Percentiles rank a stretch among this genome's conserved stretches.
phyloP scores from a whole-genome alignment of 805 yeast species.

The Pichia manshurica region DNA sequence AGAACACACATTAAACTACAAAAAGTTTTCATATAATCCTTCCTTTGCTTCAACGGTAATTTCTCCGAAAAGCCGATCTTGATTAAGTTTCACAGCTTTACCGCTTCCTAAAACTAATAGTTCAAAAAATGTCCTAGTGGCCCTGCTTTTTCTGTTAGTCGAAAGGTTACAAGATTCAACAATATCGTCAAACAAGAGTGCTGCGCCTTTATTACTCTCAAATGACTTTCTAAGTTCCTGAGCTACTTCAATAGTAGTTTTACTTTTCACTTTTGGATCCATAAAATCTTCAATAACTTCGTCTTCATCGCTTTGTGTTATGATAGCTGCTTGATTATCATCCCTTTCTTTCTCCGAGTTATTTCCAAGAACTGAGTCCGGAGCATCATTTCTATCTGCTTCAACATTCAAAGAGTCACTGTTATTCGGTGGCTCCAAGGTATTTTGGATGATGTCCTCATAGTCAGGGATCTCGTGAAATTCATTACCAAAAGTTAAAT shows the following conservation, averaged over 20 bases:
- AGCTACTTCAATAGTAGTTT: constrained; percentile 52
- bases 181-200: constrained; percentile 11
- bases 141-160: constrained; percentile 44
- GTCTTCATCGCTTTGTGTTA: no score
- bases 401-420: no score
- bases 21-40: constrained; percentile 15
- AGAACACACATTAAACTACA: constrained; percentile 13
- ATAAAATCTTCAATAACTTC: constrained; percentile 18
- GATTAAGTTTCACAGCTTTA: constrained; percentile 61
- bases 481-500: no score
- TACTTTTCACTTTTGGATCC: constrained; percentile 29
- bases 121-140: constrained; percentile 75
- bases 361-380: no score
- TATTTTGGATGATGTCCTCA: no score
- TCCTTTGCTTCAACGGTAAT: constrained; percentile 38
- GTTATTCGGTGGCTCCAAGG: no score
- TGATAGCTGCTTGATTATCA: no score
- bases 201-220: background rate
- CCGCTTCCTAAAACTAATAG: constrained; percentile 74
- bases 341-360: no score
- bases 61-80: constrained; percentile 53
- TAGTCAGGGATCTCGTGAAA: no score
- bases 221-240: constrained; percentile 32
- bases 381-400: no score
- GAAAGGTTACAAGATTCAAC: constrained; percentile 32